phyloP scores from a whole-genome alignment of 495 filamentous ascomycete species.

The Haplographium delicatum region DNA sequence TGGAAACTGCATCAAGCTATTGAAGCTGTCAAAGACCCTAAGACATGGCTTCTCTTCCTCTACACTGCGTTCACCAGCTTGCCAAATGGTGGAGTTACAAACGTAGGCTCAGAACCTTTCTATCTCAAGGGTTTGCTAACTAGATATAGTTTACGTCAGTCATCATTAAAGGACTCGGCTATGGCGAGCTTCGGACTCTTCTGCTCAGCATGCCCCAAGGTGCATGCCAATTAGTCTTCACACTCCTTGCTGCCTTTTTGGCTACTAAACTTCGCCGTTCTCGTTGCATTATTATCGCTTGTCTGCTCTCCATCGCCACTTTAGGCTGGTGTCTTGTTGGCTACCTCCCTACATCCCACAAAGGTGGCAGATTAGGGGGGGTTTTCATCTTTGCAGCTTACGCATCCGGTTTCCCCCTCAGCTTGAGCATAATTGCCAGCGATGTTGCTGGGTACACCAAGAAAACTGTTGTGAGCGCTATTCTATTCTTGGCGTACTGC shows the following conservation, averaged over 20 bases:
- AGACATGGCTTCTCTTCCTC: conserved; percentile 52
- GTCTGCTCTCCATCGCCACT: conserved; percentile 25
- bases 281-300: conserved; percentile 13
- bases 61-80: conserved; percentile 43
- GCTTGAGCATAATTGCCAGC: conserved; percentile 26
- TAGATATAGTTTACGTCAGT: conserved; percentile 12
- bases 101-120: neutral
- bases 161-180: conserved; percentile 12
- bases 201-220: conserved; percentile 15
- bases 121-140: neutral
- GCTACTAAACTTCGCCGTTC: conserved; percentile 11
- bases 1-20: conserved; percentile 36
- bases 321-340: conserved; percentile 60
- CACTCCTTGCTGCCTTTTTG: conserved; percentile 1
- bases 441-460: conserved; percentile 70
- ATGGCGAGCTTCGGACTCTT: neutral
- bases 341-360: conserved; percentile 51
- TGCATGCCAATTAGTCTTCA: conserved; percentile 6
- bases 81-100: conserved; percentile 52
- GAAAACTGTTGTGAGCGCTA: conserved; percentile 54
- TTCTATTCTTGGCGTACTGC: conserved; percentile 62
- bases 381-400: conserved; percentile 6
- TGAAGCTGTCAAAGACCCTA: conserved; percentile 51
- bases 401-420: conserved; percentile 7
- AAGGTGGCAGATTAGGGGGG: neutral